Base-by-base conservation (phyloP, 331 rosid species). In the Malus hybrid region DNA sequence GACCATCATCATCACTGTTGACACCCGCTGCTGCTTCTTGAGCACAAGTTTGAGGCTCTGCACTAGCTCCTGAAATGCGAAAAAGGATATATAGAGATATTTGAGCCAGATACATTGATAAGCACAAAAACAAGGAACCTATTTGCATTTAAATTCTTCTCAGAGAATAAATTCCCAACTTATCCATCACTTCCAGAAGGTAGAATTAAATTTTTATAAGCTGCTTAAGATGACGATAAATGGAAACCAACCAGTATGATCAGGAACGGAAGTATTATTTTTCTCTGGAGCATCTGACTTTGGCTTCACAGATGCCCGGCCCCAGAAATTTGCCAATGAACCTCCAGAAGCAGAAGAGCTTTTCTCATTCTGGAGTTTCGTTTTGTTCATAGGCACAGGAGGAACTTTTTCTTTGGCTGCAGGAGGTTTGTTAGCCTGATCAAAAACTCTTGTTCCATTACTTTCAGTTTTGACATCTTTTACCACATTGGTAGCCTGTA, bases 301-400 rank as follows among this genome's bases (percentile, higher is more conserved):
- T 16, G 96, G 70, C 86, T 92, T 92, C 67, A 86, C 81, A 79
- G 97, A 83, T 76, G 96, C 92, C 19, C 90, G 89, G 22, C 86
- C 86, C 99, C 99, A 92, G 32, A 90, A 65, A 71, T 89, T 89
- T 56, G 93, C 89, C 81, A 92, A 79, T 18, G 93, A 92, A 82
- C 96, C 87, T 80, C 91, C 96, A 68, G 89, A 59, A 72, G 67
- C 78, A 73, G 89, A 84, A 64, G 89, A 72, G 76, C 74, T 83
- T 89, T 92, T 94, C 72, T 80, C 90, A 70, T 79, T 81, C 73
- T 87, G 93, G 64, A 69, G 76, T 80, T 85, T 92, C 86, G 83
- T 92, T 80, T 86, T 90, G 65, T 81, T 84, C 20, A 78, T 82
- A 81, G 95, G 85, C 65, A 90, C 59, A 56, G 87, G 85, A 78